These are phyloP conservation scores for Actinomucor elegans DNA, from an alignment of 371 early-diverging fungal species.

Conservation along the genomic window DNA sequence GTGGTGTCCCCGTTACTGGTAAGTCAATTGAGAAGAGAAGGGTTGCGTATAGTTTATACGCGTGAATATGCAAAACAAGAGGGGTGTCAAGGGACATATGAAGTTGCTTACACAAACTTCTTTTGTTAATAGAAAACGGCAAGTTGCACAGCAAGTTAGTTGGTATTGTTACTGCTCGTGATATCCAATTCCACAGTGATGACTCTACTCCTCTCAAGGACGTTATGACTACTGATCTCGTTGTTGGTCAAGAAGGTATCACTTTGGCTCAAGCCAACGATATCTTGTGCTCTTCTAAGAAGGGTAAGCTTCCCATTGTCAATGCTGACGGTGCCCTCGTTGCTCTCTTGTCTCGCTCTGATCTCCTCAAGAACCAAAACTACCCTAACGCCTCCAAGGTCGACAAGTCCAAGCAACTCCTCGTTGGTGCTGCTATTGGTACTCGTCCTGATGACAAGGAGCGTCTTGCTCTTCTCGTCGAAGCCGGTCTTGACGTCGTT, in stretches of 20 bases:
- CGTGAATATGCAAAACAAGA: constrained; percentile 2
- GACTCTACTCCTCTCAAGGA: constrained; percentile 56
- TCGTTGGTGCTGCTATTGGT: constrained; percentile 92
- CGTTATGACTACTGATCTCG: constrained; percentile 91
- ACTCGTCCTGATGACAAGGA: constrained; percentile 89
- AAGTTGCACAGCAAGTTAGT: constrained; percentile 86
- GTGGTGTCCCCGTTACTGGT: constrained; percentile 96
- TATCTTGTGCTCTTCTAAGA: constrained; percentile 86
- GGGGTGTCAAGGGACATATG: no score
- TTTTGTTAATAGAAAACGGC: constrained; percentile 64
- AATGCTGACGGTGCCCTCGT: constrained; percentile 80
- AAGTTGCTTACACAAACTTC: constrained; percentile 1
- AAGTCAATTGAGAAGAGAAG: constrained; percentile 26
- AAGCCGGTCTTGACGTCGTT: constrained; percentile 94
- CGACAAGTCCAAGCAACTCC: constrained; percentile 82
- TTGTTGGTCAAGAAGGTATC: constrained; percentile 83
- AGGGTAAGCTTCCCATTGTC: constrained; percentile 97
- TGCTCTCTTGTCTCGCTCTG: constrained; percentile 91
- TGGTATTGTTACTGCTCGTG: constrained; percentile 95
- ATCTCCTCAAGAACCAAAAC: constrained; percentile 94
- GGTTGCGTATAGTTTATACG: neutral
- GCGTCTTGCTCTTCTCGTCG: constrained; percentile 82
- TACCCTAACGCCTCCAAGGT: constrained; percentile 91
- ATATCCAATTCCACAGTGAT: constrained; percentile 89
- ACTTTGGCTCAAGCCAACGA: constrained; percentile 89